Percentiles rank a stretch among this genome's conserved stretches.
Conservation (phyloP, 371 early-diverging fungal species). For the Actinomucor elegans region DNA sequence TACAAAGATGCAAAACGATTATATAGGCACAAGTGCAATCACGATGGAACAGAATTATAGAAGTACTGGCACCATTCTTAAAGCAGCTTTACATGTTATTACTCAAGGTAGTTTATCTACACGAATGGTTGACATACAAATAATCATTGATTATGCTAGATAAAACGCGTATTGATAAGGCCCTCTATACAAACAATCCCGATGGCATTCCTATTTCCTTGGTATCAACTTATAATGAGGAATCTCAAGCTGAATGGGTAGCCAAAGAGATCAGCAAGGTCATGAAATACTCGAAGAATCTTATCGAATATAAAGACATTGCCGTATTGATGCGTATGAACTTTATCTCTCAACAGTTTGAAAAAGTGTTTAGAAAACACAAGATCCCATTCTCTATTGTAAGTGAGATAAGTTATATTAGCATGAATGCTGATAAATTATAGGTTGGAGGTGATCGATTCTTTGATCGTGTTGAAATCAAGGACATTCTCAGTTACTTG, state of each 20-base stretch:
- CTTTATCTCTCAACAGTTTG: constrained; percentile 43
- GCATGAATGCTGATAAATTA: constrained; percentile 24
- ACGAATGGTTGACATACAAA: neutral
- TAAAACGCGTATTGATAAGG: constrained; percentile 19
- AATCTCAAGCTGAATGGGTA: constrained; percentile 42
- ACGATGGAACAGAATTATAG: constrained; percentile 59
- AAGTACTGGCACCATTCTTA: constrained; percentile 53
- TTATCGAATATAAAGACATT: constrained; percentile 50
- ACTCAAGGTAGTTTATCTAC: constrained; percentile 29
- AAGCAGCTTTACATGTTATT: constrained; percentile 48
- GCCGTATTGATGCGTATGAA: constrained; percentile 54
- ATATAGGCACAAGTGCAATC: constrained; percentile 30
- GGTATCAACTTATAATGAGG: constrained; percentile 9
- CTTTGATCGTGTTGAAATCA: constrained; percentile 49
- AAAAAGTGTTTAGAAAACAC: constrained; percentile 38
- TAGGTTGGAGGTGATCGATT: constrained; percentile 44
- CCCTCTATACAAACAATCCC: constrained; percentile 32
- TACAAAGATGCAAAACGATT: constrained; percentile 42
- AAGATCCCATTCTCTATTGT: constrained; percentile 54
- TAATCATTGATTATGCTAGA: constrained; percentile 20
- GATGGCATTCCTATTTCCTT: constrained; percentile 36
- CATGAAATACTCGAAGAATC: constrained; percentile 29
- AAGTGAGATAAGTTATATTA: neutral
- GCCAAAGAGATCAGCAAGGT: constrained; percentile 46
- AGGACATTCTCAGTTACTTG: constrained; percentile 45